Conservation (phyloP, 83 land plant genomes). For the Larix sibirica region DNA sequence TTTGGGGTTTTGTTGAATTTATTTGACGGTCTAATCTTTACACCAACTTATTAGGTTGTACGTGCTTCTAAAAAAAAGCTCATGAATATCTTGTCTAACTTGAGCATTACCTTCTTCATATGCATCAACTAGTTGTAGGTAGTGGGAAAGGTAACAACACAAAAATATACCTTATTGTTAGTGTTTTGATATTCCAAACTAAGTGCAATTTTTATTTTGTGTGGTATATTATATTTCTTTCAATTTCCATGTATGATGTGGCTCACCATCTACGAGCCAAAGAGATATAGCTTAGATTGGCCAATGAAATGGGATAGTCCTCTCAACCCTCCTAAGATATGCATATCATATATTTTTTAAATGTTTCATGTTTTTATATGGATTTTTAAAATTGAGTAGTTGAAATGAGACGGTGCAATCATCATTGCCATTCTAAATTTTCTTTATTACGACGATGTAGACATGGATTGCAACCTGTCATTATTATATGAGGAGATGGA, state of each 20-base stretch:
- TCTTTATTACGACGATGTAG: too few species aligned
- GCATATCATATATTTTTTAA: background rate
- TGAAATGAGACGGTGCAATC: too few species aligned
- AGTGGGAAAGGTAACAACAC: background rate
- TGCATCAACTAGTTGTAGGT: background rate
- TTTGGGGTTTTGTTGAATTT: conserved; percentile 80
- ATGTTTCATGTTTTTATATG: background rate
- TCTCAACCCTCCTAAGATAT: background rate
- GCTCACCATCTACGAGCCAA: conserved; percentile 77
- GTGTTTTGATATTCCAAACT: too few species aligned
- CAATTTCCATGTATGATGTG: conserved; percentile 94
- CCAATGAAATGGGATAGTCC: conserved; percentile 66
- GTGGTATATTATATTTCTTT: background rate
- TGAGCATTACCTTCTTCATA: background rate
- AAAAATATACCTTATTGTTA: background rate
- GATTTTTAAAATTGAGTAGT: too few species aligned
- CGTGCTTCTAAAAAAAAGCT: conserved; percentile 18
- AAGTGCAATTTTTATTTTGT: background rate
- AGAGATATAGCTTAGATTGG: conserved; percentile 72
- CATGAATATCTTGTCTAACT: background rate
- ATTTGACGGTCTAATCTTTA: conserved; percentile 90
- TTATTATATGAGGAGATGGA: too few species aligned
- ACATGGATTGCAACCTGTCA: too few species aligned
- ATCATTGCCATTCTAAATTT: too few species aligned
- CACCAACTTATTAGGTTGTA: conserved; percentile 89